Conservation (phyloP, 306 rosid genomes). For the Calophaca sinica region DNA sequence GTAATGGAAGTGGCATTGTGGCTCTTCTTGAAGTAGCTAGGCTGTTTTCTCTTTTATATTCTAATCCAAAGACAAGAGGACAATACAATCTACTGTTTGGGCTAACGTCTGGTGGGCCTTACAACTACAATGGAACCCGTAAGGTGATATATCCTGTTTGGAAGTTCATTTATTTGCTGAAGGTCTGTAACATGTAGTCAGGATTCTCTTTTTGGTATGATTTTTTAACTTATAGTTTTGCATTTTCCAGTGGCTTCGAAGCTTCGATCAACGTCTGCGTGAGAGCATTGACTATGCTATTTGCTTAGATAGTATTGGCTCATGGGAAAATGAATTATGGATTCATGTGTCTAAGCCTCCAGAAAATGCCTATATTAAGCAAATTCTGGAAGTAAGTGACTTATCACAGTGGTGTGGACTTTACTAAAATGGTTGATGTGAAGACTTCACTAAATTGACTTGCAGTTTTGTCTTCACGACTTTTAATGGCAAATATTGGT, state of each 20-base stretch:
- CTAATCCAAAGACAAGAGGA: slow-evolving; percentile 96
- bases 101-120: slow-evolving; percentile 97
- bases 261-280: slow-evolving; percentile 93
- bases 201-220: slow-evolving; percentile 20
- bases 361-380: slow-evolving; percentile 87
- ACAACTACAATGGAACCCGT: slow-evolving; percentile 95
- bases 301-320: slow-evolving; percentile 91
- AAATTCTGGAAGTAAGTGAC: slow-evolving; percentile 82
- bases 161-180: slow-evolving; percentile 28
- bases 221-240: slow-evolving; percentile 38
- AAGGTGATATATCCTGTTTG: slow-evolving; percentile 66
- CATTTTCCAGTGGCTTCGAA: slow-evolving; percentile 87
- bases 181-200: neutral
- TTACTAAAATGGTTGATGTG: slow-evolving; percentile 1
- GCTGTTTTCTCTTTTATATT: slow-evolving; percentile 89
- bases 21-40: slow-evolving; percentile 99
- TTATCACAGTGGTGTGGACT: slow-evolving; percentile 13
- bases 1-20: slow-evolving; percentile 95
- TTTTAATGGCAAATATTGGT: slow-evolving; percentile 45
- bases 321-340: slow-evolving; percentile 94
- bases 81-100: slow-evolving; percentile 94
- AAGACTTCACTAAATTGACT: slow-evolving; percentile 18
- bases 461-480: slow-evolving; percentile 36
- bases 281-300: slow-evolving; percentile 96
- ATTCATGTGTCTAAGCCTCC: slow-evolving; percentile 98